phyloP scores from a whole-genome alignment of 768 basidiomycete species.

The Mycena rosella region DNA sequence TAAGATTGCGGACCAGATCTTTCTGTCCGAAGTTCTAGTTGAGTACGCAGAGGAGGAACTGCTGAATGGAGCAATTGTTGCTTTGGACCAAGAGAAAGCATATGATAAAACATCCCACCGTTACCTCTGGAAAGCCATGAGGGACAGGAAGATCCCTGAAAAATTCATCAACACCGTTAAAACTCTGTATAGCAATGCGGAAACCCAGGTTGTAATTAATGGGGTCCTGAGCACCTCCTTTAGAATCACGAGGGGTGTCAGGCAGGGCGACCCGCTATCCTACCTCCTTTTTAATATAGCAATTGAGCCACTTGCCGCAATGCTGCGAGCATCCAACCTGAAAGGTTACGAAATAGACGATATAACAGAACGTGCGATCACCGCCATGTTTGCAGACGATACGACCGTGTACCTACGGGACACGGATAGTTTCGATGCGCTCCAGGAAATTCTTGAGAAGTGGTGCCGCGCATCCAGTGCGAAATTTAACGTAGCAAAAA shows the following conservation, averaged over 20 bases:
- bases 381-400: background rate
- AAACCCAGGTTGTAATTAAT: conserved; percentile 9
- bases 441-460: background rate
- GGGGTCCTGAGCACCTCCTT: background rate
- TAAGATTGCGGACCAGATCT: background rate
- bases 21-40: background rate
- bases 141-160: background rate
- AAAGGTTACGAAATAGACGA: background rate
- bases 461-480: background rate
- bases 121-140: background rate
- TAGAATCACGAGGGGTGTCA: background rate
- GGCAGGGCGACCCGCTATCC: conserved; percentile 12
- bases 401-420: background rate
- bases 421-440: background rate
- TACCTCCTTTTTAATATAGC: conserved; percentile 13
- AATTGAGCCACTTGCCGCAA: background rate
- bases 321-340: background rate
- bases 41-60: background rate
- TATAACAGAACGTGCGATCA: background rate
- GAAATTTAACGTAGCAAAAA: too few species aligned
- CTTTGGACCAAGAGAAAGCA: too few species aligned
- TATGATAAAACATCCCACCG: background rate
- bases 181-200: background rate
- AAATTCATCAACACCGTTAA: background rate
- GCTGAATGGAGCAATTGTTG: background rate